Base-by-base conservation (phyloP, 768 basidiomycete species). In the Kwoniella sp. region DNA sequence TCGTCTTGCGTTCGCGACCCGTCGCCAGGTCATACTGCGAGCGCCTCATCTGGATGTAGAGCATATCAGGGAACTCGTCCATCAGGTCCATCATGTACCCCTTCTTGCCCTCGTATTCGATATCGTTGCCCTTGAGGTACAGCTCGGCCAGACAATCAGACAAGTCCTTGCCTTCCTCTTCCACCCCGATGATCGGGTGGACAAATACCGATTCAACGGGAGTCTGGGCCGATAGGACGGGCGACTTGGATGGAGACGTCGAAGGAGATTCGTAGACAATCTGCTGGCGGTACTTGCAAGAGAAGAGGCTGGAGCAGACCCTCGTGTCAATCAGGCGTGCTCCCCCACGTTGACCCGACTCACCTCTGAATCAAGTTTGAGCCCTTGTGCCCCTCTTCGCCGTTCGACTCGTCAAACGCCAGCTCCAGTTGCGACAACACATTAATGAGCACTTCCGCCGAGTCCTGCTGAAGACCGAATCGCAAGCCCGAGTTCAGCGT, bases 341-440 rank as follows among this genome's bases (percentile, higher is more conserved):
- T 32, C 15, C 31, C 15, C 9, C 9, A 32, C 31, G 34, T 36
- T 36, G 34, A 36, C 19, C 5, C 7, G 7, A 36, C 75, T 26
- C 29, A 90, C 91, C 85, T 79, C 75, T 91, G 89, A 39, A 95
- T 85, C 9, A 93, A 79, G 56, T 89, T 89, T 0, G 80, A 80
- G 65, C 82, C 83, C 1, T 43, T 48, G 32, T 78, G 56, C 77
- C 79, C 19, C 76, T 71, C 9, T 70, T 78, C 81, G 5, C 47
- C 51, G 34, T 61, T 51, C 44, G 82, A 82, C 55, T 90, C 86
- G 64, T 87, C 87, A 32, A 77, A 72, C 0, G 90, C 91, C 3
- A 89, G 86, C 74, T 99, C 95, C 44, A 98, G 90, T 74, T 98
- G 95, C 76, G 95, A 95, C 80, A 99, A 87, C 77, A 92, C 92